phyloP scores from a whole-genome alignment of 2,329 filamentous ascomycete species.

The Exophiala sp. region DNA sequence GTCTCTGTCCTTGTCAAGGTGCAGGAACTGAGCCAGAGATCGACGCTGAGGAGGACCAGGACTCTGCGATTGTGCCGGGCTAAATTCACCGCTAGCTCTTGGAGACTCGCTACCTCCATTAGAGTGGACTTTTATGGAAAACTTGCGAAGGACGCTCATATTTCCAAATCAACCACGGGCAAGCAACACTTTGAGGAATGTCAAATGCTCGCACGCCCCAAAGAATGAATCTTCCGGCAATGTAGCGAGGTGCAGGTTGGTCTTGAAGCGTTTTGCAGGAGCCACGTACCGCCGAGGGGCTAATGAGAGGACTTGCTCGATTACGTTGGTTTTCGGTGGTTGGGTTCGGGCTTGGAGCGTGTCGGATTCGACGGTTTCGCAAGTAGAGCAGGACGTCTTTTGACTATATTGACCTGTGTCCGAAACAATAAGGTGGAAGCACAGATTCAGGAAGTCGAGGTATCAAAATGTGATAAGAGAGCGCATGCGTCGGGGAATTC shows the following conservation, averaged over 20 bases:
- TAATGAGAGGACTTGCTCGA: no score
- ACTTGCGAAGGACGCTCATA: constrained; percentile 25
- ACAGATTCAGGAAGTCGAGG: no score
- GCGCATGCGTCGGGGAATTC: no score
- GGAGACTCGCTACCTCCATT: constrained; percentile 26
- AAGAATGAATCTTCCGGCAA: neutral
- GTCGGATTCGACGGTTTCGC: no score
- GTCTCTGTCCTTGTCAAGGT: constrained; percentile 30
- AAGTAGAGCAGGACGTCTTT: no score
- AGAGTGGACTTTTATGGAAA: constrained; percentile 38
- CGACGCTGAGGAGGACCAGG: constrained; percentile 36
- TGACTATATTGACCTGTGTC: no score
- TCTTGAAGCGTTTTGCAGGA: no score
- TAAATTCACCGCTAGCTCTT: constrained; percentile 14
- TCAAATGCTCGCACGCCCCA: neutral
- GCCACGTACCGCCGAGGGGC: no score
- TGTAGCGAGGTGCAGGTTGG: neutral
- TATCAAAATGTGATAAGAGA: no score
- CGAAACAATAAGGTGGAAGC: no score
- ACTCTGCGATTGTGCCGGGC: constrained; percentile 27
- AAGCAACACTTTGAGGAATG: neutral
- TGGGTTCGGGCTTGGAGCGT: no score
- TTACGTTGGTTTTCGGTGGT: no score
- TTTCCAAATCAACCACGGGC: neutral
- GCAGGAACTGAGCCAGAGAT: constrained; percentile 41